These are phyloP conservation scores for Sideroxylon spinosum DNA, from an alignment of 179 eudicot genomes.

Conservation along the genomic window DNA sequence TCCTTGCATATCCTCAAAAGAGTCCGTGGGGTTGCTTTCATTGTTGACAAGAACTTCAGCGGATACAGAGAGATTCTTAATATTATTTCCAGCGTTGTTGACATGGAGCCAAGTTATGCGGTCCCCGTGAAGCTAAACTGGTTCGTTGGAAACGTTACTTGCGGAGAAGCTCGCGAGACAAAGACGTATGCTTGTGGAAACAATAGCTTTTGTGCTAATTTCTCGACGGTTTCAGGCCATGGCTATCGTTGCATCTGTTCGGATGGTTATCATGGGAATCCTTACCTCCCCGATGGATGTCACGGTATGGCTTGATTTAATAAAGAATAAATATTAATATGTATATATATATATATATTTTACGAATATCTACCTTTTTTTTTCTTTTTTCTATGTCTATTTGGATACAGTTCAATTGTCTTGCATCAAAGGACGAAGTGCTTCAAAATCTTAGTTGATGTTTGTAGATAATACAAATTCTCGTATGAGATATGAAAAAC, in stretches of 20 bases:
- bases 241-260: constrained; percentile 5
- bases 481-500: no score
- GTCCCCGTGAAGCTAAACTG: background rate
- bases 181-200: background rate
- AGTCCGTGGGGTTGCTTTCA: background rate
- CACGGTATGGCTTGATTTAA: constrained; percentile 12
- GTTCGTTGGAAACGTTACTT: background rate
- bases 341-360: no score
- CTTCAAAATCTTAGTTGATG: no score
- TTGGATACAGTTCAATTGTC: no score
- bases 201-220: background rate
- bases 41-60: background rate
- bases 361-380: no score
- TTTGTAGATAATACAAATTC: no score
- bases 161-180: background rate
- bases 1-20: background rate
- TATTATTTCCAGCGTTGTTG: background rate
- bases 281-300: constrained; percentile 16
- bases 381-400: no score
- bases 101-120: background rate
- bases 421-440: no score
- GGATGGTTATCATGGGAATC: constrained; percentile 13
- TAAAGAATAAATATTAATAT: no score
- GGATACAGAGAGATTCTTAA: no score
- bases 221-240: background rate